A percentile compares a stretch with the other conserved stretches of the same genome.
These are phyloP conservation scores for Diospyros lotus DNA, from an alignment of 148 eudicot species.

Conservation along the genomic window DNA sequence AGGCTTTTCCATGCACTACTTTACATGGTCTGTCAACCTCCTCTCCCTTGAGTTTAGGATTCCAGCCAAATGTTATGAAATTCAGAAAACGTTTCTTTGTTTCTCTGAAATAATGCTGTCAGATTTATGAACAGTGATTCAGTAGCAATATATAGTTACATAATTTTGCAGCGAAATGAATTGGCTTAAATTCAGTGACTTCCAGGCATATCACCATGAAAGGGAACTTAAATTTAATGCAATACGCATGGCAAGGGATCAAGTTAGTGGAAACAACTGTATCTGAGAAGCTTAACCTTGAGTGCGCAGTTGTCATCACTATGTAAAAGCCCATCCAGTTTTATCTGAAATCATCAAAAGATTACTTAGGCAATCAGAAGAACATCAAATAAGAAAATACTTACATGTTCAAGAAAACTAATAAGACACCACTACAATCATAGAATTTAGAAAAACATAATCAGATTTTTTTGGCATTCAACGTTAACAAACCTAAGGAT, in stretches of 20 bases:
- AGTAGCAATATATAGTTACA: neutral
- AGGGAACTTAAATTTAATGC: neutral
- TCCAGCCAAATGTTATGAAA: neutral
- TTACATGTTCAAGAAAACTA: neutral
- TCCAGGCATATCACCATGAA: neutral
- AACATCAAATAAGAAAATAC: neutral
- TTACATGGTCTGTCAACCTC: neutral
- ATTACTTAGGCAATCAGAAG: neutral
- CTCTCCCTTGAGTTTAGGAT: neutral
- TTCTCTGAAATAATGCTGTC: neutral
- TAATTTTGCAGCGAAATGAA: neutral
- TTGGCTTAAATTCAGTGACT: no score
- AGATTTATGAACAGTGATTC: neutral
- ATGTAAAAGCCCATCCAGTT: slow-evolving; percentile 86
- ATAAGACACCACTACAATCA: neutral
- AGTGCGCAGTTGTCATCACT: slow-evolving; percentile 86
- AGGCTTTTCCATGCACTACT: neutral
- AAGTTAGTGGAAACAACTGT: neutral
- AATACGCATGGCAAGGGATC: neutral
- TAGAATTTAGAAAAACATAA: neutral
- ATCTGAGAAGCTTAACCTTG: slow-evolving; percentile 48
- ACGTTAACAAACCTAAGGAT: no score
- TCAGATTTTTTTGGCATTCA: neutral
- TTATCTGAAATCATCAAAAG: slow-evolving; percentile 48
- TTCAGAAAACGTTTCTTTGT: neutral